Conservation (phyloP, 2,329 filamentous ascomycete species). For the Eutypa lata region DNA sequence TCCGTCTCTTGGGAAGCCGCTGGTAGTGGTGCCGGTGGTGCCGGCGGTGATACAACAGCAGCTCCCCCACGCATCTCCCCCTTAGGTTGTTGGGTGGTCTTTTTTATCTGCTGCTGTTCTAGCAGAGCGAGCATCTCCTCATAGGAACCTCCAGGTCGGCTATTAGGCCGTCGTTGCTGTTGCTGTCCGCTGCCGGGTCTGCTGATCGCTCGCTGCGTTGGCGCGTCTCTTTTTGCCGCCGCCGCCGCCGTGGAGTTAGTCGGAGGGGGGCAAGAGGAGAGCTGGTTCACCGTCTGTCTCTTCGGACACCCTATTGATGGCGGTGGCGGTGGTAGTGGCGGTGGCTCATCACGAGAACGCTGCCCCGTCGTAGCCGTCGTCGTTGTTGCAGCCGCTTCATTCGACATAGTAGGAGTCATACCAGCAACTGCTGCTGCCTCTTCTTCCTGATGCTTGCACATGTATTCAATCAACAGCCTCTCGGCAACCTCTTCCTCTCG, state of each 20-base stretch:
- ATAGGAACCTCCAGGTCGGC: constrained; percentile 14
- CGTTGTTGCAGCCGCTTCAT: not conserved
- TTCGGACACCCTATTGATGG: not conserved
- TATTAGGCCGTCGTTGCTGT: not conserved
- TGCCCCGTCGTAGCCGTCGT: no score
- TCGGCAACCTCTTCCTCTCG: constrained; percentile 15
- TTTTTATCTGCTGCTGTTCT: not conserved
- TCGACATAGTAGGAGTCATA: not conserved
- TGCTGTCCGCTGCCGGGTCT: not conserved
- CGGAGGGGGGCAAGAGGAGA: not conserved
- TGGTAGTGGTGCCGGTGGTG: constrained; percentile 1
- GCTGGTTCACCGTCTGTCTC: not conserved
- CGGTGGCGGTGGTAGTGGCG: not conserved
- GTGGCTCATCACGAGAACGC: not conserved
- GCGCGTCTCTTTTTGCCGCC: not conserved
- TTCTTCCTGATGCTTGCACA: constrained; percentile 1
- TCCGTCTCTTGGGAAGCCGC: constrained; percentile 27
- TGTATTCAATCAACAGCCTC: constrained; percentile 7
- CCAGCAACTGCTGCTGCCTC: not conserved
- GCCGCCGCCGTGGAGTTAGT: no score
- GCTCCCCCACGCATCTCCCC: not conserved
- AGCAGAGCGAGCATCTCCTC: constrained; percentile 16
- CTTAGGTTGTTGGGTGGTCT: not conserved
- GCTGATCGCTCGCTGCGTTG: constrained; percentile 7
- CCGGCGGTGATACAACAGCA: no score